phyloP scores from a whole-genome alignment of 2,329 filamentous ascomycete genomes.

The Phyllosticta citrichinensis region DNA sequence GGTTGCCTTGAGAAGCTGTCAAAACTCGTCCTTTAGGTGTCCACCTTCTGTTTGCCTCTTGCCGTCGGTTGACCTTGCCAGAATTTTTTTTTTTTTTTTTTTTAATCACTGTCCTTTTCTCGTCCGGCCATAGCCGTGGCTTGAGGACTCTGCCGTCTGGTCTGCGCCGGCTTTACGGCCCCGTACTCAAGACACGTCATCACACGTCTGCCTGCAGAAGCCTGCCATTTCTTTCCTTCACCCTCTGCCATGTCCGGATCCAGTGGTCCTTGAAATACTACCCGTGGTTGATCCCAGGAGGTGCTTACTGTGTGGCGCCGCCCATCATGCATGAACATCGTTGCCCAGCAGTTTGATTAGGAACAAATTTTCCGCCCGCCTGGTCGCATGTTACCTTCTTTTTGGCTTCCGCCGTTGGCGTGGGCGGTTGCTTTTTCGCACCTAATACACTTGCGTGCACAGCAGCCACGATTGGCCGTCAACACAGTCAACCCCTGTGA shows the following conservation, averaged over 20 bases:
- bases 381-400: conserved; percentile 16
- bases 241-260: not conserved
- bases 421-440: conserved; percentile 1
- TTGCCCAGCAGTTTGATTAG: conserved; percentile 16
- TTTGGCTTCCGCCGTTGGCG: not conserved
- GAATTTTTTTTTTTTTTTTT: not conserved
- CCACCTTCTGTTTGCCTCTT: not conserved
- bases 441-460: conserved; percentile 2
- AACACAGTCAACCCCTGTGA: not conserved
- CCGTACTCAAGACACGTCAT: conserved; percentile 3
- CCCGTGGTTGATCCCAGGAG: conserved; percentile 6
- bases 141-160: not conserved
- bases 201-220: not conserved
- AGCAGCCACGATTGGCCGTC: not conserved
- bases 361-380: conserved; percentile 24
- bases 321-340: conserved; percentile 20
- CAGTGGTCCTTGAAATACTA: not conserved
- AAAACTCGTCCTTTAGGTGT: not conserved
- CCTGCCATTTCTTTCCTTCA: not conserved
- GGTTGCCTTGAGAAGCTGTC: conserved; percentile 18
- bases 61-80: not conserved
- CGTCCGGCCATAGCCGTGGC: not conserved
- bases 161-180: not conserved
- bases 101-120: not conserved
- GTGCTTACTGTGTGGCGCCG: conserved; percentile 12